These are phyloP conservation scores for Geoglossum cookeanum DNA, from an alignment of 2,329 filamentous ascomycete genomes.

Conservation along the genomic window DNA sequence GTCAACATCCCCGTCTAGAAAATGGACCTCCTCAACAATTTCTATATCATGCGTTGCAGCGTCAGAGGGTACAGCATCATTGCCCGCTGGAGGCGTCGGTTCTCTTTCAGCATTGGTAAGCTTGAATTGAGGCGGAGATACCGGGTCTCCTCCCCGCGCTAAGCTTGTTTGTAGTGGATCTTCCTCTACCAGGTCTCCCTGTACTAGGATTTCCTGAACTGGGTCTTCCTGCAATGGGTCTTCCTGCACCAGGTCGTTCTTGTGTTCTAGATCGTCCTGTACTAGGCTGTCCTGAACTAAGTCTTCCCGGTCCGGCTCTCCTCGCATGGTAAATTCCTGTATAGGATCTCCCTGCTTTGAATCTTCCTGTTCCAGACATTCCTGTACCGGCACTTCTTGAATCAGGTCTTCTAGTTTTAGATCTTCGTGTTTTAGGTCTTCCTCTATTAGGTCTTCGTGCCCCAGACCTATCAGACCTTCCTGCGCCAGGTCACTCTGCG, in stretches of 20 bases:
- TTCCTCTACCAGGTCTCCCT: not conserved
- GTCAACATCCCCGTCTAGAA: conserved; percentile 24
- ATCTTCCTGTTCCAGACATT: too few species aligned
- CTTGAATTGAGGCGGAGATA: not conserved
- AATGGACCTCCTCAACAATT: conserved; percentile 3
- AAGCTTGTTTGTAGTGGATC: not conserved
- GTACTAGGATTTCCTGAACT: not conserved
- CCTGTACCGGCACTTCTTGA: not conserved
- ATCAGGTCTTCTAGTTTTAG: not conserved
- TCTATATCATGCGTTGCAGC: not conserved
- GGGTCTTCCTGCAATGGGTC: not conserved
- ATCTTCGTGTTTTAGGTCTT: not conserved
- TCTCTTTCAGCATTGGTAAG: not conserved
- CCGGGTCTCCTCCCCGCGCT: not conserved
- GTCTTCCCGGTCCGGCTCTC: not conserved
- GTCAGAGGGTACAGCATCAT: not conserved
- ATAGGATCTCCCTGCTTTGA: too few species aligned
- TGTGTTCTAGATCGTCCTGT: not conserved
- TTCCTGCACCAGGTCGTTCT: not conserved
- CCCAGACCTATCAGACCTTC: not conserved
- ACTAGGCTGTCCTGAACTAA: not conserved
- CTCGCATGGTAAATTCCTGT: too few species aligned
- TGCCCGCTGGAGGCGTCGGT: not conserved
- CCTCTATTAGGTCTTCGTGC: not conserved
- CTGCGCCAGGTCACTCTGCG: too few species aligned